Evolutionary conservation across 169 alveolate species (phyloP).

Genomic region (Neospora caninum): DNA sequence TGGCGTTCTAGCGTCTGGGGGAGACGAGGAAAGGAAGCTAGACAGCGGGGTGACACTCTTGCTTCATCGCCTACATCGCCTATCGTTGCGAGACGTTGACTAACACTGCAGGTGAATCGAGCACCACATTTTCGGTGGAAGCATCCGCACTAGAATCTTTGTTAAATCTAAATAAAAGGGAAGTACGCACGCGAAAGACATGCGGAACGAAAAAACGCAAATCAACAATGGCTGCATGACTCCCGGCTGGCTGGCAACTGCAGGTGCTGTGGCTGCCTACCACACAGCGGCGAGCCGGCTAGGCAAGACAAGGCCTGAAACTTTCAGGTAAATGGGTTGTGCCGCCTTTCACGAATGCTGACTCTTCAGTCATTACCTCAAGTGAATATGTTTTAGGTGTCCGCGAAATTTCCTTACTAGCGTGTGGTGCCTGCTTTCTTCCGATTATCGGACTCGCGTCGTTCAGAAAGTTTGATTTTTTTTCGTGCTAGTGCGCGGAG

Average conservation of each 20-base stretch:
- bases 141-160: too few relatives aligned
- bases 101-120: too few relatives aligned
- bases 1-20: background rate
- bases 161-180: too few relatives aligned
- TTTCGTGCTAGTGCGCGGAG: background rate
- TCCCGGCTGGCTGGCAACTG: background rate
- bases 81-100: background rate
- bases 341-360: background rate
- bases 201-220: too few relatives aligned
- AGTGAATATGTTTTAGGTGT: background rate
- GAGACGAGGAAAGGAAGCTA: background rate
- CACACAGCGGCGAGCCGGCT: background rate
- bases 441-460: background rate
- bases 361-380: background rate
- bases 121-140: too few relatives aligned
- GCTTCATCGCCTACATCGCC: background rate
- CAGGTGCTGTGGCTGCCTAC: background rate
- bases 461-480: background rate
- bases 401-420: background rate
- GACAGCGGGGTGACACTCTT: background rate
- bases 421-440: background rate
- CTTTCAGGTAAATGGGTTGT: background rate
- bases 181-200: too few relatives aligned
- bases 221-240: too few relatives aligned
- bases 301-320: background rate